phyloP scores from a whole-genome alignment of 2,329 filamentous ascomycete species.

The Fusarium bactridioides region DNA sequence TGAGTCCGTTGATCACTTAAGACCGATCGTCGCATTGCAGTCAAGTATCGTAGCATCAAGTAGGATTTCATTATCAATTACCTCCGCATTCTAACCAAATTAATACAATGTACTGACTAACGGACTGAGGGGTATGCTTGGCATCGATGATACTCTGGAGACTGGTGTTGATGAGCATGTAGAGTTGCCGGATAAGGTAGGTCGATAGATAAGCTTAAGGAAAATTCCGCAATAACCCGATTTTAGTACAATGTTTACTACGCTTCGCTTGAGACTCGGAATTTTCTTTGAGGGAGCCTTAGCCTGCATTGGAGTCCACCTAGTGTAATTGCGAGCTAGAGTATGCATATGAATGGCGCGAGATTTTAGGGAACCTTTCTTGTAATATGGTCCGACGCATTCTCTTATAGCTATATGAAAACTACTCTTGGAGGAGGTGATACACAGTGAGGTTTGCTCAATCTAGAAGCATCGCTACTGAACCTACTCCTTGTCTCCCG shows the following conservation, averaged over 20 bases:
- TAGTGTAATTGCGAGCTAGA: rapidly evolving
- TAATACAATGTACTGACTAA: rapidly evolving
- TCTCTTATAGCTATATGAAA: rapidly evolving
- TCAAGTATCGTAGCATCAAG: background rate
- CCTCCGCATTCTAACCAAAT: background rate
- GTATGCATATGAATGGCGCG: rapidly evolving
- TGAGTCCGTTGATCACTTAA: background rate
- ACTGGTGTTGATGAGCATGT: background rate
- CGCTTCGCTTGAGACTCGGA: background rate
- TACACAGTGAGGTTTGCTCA: too few species aligned
- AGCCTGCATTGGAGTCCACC: too few species aligned
- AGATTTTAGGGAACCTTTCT: rapidly evolving
- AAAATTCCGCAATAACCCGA: background rate
- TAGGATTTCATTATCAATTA: background rate
- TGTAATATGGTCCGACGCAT: rapidly evolving
- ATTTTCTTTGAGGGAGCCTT: background rate
- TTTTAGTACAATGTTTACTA: background rate
- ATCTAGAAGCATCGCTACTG: rapidly evolving
- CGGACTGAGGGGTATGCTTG: slow-evolving; percentile 21
- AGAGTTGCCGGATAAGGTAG: background rate
- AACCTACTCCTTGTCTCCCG: background rate
- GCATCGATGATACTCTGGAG: background rate
- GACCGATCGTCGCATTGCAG: background rate
- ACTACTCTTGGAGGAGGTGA: background rate
- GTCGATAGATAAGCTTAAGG: slow-evolving; percentile 18